These are phyloP conservation scores for Penicillium sp. DNA, from an alignment of 2,329 filamentous ascomycete species.

Conservation along the genomic window DNA sequence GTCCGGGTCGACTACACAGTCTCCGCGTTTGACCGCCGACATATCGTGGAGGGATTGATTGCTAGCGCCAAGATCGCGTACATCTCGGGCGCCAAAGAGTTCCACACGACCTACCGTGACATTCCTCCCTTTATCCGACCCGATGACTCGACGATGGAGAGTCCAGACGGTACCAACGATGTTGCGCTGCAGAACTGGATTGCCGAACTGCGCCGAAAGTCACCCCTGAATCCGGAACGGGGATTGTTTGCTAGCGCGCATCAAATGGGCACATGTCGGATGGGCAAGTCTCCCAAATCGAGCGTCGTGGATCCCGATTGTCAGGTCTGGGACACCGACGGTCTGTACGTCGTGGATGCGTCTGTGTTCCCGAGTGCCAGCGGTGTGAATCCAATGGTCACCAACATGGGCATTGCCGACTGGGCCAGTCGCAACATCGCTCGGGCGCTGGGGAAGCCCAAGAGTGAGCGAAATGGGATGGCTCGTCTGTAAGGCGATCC, in stretches of 20 bases:
- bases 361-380: conserved; percentile 53
- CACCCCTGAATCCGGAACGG: conserved; percentile 49
- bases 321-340: conserved; percentile 48
- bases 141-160: conserved; percentile 20
- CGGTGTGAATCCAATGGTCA: conserved; percentile 54
- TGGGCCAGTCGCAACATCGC: conserved; percentile 45
- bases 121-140: conserved; percentile 62
- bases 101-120: conserved; percentile 64
- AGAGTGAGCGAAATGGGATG: conserved; percentile 13
- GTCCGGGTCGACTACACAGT: conserved; percentile 68
- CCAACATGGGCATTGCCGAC: conserved; percentile 52
- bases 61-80: conserved; percentile 75
- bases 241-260: conserved; percentile 47
- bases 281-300: conserved; percentile 42
- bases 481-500: conserved; percentile 23
- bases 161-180: conserved; percentile 52
- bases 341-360: conserved; percentile 50
- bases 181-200: conserved; percentile 56
- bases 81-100: conserved; percentile 75
- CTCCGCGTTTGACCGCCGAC: conserved; percentile 68
- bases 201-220: conserved; percentile 44
- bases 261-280: conserved; percentile 53
- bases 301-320: conserved; percentile 48
- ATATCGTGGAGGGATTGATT: conserved; percentile 69
- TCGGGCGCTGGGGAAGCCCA: conserved; percentile 25